Base-by-base conservation (phyloP, 495 filamentous ascomycete genomes). In the Hypoxylon trugodes region DNA sequence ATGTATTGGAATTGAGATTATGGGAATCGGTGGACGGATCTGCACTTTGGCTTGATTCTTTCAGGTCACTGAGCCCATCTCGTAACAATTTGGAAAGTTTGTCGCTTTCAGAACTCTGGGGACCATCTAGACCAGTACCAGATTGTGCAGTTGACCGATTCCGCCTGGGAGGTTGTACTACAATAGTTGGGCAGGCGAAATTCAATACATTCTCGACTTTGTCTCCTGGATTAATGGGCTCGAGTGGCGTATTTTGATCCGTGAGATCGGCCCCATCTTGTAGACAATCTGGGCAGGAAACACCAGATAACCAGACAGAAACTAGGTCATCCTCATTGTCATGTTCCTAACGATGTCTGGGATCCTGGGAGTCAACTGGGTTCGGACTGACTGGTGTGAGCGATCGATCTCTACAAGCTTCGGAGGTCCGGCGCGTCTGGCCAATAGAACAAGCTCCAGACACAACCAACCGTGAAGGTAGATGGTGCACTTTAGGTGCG, bases 91-190 rank as follows among this genome's bases (percentile, higher is more conserved):
- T 58, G 4, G 57, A 52, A n/a, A 61, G 33, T 15, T 47, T 59
- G 1, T 56, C 70, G 13, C 70, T 59, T 9, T 62, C 49, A 21
- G 70, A 70, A 56, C 70, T 70, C 8, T 50, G 65, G 9, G 68
- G 70, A 3, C 68, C 70, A 37, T 73, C 68, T 2, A 70, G 58
- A 13, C 70, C 70, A 24, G 64, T 61, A 4, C 61, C 37, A 5
- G 49, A 57, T 19, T 52, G 59, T 35, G 52, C 47, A 18, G 36
- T 50, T 16, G 52, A 46, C 41, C 25, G 49, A 7, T 57, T 25
- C 19, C 42, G 40, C 18, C 33, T 63, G 12, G 26, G n/a, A 28
- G 30, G 36, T 35, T 51, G 59, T 28, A 59, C 21, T 18, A 52
- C 47, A 38, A 67, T 57, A 6, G 21, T 45, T 42, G 58, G 58